phyloP scores from a whole-genome alignment of 2,329 filamentous ascomycete genomes.

The Beauveria caledonica region DNA sequence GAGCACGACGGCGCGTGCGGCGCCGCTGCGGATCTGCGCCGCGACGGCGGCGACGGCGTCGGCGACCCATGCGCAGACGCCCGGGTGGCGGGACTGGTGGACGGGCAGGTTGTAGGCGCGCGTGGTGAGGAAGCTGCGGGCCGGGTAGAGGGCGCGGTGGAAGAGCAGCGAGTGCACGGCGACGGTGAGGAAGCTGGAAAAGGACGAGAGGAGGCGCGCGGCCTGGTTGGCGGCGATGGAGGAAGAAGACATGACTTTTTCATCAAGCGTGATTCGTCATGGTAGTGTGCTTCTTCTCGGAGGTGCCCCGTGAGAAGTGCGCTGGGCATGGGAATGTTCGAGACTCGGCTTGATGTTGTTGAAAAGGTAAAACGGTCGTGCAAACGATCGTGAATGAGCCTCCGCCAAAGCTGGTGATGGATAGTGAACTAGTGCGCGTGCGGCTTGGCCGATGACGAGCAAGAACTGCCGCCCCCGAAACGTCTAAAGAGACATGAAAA shows the following conservation, averaged over 20 bases:
- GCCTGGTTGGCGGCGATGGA: conserved; percentile 33
- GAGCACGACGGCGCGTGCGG: conserved; percentile 39
- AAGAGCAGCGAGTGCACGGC: conserved; percentile 81
- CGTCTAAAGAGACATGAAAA: neutral
- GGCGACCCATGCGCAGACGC: conserved; percentile 76
- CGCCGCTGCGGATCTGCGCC: conserved; percentile 55
- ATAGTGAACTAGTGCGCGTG: conserved; percentile 1
- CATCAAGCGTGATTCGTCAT: neutral
- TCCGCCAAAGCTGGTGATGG: conserved; percentile 4
- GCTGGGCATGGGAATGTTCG: neutral
- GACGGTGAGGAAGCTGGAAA: conserved; percentile 73
- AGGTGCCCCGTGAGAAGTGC: no score
- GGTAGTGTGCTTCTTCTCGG: neutral
- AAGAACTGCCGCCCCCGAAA: neutral
- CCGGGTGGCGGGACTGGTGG: conserved; percentile 77
- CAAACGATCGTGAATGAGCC: neutral
- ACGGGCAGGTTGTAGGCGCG: conserved; percentile 79
- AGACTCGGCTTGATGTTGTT: neutral
- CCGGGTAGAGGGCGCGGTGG: conserved; percentile 72
- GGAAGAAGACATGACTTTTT: conserved; percentile 9
- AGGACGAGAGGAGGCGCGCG: conserved; percentile 55
- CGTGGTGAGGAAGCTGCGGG: conserved; percentile 66
- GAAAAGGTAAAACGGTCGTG: neutral
- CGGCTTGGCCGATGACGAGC: neutral
- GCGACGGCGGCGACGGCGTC: conserved; percentile 69